Evolutionary conservation across 805 yeast species (phyloP), one percentile per base, ranked within the genome.

Genomic region (Lachancea sp.): DNA sequence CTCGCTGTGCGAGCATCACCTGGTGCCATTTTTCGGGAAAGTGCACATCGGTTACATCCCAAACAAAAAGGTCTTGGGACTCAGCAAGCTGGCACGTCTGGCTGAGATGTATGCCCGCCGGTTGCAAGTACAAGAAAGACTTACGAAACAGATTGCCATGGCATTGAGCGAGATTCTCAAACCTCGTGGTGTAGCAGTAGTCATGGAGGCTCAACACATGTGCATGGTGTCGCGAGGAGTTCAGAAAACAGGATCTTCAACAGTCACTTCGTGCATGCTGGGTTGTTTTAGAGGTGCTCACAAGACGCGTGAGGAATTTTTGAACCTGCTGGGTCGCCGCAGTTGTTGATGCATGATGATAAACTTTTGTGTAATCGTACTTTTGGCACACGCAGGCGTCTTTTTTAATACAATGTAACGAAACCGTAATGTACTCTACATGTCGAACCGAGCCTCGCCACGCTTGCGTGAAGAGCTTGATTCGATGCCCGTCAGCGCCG

Each of bases 141-240:
- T 93, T 50, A 93, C 99, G 11, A 93, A 93, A 65, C 99, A 93
- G 66, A 90, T 93, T 44, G 98, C 99, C 27, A 86, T 89, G 85
- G 97, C 98, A 1, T 68, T 93, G 45, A 80, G 83, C 63, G 97
- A 89, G 60, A 86, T 90, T 48, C 73, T 93, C 58, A 82, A 85
- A 59, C 99, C 99, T 15, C 77, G 90, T 58, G 99, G 99, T 50
- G 99, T 93, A 8, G 99, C 98, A 1, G 99, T 93, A 34, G 98
- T 93, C 22, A 89, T 93, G 58, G 99, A 93, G 67, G 97, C 97
- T 16, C 79, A 91, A 2, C 99, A 93, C 63, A 93, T 93, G 99
- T 93, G 99, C 66, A 93, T 93, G 99, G 98, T 91, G 22, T 87
- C 95, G 64, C 78, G 99, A 62, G 99, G 99, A 46, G 87, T 93